phyloP scores from a whole-genome alignment of 2,329 filamentous ascomycete genomes.

The Alternaria rosae region DNA sequence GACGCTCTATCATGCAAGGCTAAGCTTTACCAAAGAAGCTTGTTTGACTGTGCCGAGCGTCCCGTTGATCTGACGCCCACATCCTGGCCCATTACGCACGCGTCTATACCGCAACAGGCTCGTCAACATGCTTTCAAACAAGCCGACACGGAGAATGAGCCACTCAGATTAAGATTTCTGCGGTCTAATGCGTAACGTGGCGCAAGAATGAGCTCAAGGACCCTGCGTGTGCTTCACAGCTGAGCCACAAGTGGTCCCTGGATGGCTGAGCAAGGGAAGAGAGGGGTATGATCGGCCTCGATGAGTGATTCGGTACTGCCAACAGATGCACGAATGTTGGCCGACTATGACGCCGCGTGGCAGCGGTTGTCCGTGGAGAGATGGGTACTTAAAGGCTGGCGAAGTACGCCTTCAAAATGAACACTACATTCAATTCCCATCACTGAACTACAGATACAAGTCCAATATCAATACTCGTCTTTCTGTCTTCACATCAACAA shows the following conservation, averaged over 20 bases:
- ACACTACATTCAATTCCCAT: background rate
- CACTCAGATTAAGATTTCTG: conserved; percentile 20
- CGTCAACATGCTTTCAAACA: conserved; percentile 17
- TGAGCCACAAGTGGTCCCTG: conserved; percentile 34
- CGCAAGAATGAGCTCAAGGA: conserved; percentile 13
- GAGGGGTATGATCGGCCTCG: conserved; percentile 32
- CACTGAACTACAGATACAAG: background rate
- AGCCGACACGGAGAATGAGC: conserved; percentile 5
- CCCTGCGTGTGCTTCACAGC: conserved; percentile 13
- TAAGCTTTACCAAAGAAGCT: conserved; percentile 45
- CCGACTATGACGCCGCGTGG: conserved; percentile 20
- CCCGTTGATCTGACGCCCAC: conserved; percentile 6
- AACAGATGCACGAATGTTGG: background rate
- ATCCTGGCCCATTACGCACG: conserved; percentile 33
- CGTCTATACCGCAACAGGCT: conserved; percentile 28
- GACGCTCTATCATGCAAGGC: background rate
- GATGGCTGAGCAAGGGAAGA: conserved; percentile 26
- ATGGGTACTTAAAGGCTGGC: conserved; percentile 25
- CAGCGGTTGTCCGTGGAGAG: conserved; percentile 6
- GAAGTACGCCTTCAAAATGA: background rate
- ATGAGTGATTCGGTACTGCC: conserved; percentile 12
- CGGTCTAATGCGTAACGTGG: conserved; percentile 26
- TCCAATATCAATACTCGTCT: background rate
- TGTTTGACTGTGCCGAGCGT: conserved; percentile 16
- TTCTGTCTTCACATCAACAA: background rate